Evolutionary conservation across 2,329 filamentous ascomycete species (phyloP).

Genomic region (Pseudogymnoascus sp.): DNA sequence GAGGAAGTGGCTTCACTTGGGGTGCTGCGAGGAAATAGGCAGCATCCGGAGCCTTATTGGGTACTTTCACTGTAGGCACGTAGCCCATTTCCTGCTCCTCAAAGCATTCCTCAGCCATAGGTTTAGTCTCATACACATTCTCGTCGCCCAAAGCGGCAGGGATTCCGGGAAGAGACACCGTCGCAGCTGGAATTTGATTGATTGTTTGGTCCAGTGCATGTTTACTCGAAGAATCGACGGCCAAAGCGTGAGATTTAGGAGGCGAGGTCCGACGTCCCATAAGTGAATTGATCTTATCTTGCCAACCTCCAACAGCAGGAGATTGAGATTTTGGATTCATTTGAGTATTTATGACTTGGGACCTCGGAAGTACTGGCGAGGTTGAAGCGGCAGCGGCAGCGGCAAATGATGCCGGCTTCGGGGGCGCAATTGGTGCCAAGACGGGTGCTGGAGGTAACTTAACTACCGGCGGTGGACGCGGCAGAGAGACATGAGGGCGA

Average conservation of each 20-base stretch:
- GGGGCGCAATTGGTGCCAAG: constrained; percentile 34
- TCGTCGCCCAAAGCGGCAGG: constrained; percentile 27
- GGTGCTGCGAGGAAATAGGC: constrained; percentile 53
- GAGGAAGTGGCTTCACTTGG: constrained; percentile 46
- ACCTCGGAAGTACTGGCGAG: constrained; percentile 14
- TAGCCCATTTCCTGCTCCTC: constrained; percentile 76
- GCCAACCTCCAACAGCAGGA: constrained; percentile 45
- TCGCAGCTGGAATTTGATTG: constrained; percentile 38
- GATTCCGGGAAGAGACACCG: constrained; percentile 57
- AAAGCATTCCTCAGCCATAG: constrained; percentile 71
- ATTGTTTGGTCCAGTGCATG: constrained; percentile 52
- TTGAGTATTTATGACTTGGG: constrained; percentile 28
- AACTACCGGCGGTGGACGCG: constrained; percentile 65
- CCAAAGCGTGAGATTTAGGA: constrained; percentile 50
- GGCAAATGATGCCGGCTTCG: constrained; percentile 37
- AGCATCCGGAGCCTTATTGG: constrained; percentile 50
- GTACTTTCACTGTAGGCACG: constrained; percentile 61
- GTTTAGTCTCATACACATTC: constrained; percentile 48
- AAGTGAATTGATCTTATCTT: constrained; percentile 74
- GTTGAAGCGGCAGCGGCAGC: constrained; percentile 29
- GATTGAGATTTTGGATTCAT: constrained; percentile 32
- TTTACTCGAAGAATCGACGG: constrained; percentile 60
- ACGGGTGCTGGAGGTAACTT: constrained; percentile 60
- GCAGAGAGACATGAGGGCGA: constrained; percentile 62
- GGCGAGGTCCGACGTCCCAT: constrained; percentile 55